Base-by-base conservation (phyloP, 2,329 filamentous ascomycete genomes). In the Fusarium udum region DNA sequence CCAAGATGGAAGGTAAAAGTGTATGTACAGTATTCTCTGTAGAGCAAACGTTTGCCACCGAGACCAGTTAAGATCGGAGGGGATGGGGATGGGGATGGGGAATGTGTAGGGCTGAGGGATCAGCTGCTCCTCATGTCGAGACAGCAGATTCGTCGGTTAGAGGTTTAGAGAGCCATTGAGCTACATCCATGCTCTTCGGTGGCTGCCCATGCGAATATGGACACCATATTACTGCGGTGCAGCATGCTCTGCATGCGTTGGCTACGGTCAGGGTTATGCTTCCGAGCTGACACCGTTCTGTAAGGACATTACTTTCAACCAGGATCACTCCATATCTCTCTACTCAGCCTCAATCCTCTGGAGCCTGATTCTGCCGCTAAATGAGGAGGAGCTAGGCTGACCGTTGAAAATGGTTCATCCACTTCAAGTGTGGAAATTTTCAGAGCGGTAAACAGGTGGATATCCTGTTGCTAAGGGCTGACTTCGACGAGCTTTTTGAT, bases 81-180 rank as follows among this genome's bases (percentile, higher is more conserved):
- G 45, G 57, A 60, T 34, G 40, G 46, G 45, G 57, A 60, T 34
- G 40, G 46, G 55, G 18, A 67, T 24, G 40, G 31, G n/a, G 15
- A 31, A 28, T 37, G 59, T 55, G 40, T 75, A 78, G 72, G 75
- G 74, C 75, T 77, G 74, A 78, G 39, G 52, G 68, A 67, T 77
- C 71, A 77, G 73, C 71, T 76, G 67, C 64, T 72, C 43, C 57
- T 61, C 61, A 60, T 55, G 52, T 52, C 42, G n/a, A 52, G 55
- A 64, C 43, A 72, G 45, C 32, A 62, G 56, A 59, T 58, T 55
- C 46, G 37, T 52, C 28, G 43, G 51, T 57, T 42, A 43, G 57
- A 57, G 49, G 34, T 24, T 49, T 34, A 34, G 24, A 34, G 51
- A 48, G 43, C 39, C 49, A 48, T 65, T 28, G 65, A 39, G 36